A percentile compares a stretch with the other conserved stretches of the same genome.
phyloP scores from a whole-genome alignment of 352 stramenopile genomes.

The Elongisporangium anandrum region DNA sequence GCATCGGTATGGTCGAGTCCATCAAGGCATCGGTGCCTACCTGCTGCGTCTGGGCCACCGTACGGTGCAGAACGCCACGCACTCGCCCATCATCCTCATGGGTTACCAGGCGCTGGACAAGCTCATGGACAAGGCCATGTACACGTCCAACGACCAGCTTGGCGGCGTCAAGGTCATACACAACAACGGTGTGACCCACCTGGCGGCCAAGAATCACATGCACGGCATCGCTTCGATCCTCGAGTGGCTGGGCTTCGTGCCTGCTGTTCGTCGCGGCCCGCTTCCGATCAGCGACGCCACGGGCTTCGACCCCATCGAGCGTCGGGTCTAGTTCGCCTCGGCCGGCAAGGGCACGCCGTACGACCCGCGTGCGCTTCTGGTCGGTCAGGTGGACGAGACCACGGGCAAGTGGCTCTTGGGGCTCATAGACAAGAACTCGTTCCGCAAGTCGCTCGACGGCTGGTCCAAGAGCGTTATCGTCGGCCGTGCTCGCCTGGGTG shows the following conservation, averaged over 20 bases:
- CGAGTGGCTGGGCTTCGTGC: conserved; percentile 99
- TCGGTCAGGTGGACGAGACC: conserved; percentile 69
- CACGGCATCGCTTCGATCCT: conserved; percentile 94
- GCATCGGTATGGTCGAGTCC: conserved; percentile 98
- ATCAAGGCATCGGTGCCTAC: conserved; percentile 99
- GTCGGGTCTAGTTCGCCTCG: conserved; percentile 88
- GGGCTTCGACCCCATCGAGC: conserved; percentile 83
- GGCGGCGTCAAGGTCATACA: conserved; percentile 99
- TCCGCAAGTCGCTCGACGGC: conserved; percentile 96
- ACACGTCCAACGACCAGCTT: conserved; percentile 99
- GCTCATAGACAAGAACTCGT: conserved; percentile 98
- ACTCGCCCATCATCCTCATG: conserved; percentile 99
- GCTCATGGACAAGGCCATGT: conserved; percentile 99
- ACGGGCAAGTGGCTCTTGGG: conserved; percentile 87
- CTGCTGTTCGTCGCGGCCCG: conserved; percentile 81
- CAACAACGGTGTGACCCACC: conserved; percentile 98
- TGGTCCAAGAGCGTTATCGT: conserved; percentile 99
- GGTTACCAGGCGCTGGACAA: conserved; percentile 99
- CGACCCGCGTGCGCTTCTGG: conserved; percentile 93
- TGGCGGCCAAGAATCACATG: conserved; percentile 96
- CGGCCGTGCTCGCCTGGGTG: conserved; percentile 95
- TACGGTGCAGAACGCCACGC: conserved; percentile 97
- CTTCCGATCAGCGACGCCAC: conserved; percentile 84
- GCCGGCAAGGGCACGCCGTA: conserved; percentile 93
- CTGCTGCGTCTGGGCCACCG: conserved; percentile 98